Conservation (phyloP, 257 asterid genomes). For the Solanum sparsipilum region DNA sequence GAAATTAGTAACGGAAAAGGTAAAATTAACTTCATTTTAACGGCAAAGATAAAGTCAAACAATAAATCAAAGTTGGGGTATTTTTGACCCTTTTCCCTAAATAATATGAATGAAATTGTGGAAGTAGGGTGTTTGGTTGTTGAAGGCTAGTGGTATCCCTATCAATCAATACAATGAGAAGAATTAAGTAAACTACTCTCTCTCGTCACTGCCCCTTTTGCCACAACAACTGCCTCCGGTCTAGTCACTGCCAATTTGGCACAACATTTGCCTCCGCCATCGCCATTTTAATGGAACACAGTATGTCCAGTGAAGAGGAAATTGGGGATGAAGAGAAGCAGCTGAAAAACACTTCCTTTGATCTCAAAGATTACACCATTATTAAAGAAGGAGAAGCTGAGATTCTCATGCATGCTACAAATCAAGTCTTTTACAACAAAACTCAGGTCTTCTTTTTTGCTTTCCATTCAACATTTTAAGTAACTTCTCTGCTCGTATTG, state of each 20-base stretch:
- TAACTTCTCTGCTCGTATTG: background rate
- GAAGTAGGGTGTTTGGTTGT: no score
- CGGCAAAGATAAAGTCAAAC: no score
- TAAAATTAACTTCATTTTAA: no score
- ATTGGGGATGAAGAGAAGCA: background rate
- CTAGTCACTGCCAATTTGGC: background rate
- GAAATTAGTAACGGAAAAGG: no score
- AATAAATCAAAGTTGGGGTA: no score
- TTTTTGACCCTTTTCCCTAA: no score
- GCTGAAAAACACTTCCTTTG: slow-evolving; percentile 27
- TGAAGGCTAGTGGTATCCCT: no score
- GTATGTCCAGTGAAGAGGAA: slow-evolving; percentile 17
- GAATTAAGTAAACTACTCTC: background rate
- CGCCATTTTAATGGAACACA: background rate
- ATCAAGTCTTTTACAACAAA: slow-evolving; percentile 80
- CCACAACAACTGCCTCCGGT: background rate
- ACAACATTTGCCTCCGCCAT: background rate
- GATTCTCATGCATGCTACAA: slow-evolving; percentile 77
- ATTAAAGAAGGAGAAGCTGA: slow-evolving; percentile 93
- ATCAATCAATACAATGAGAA: no score
- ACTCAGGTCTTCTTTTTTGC: slow-evolving; percentile 50
- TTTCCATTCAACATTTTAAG: background rate
- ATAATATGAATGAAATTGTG: no score
- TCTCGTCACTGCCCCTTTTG: background rate
- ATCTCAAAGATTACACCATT: slow-evolving; percentile 46